Percentiles rank a stretch among this genome's conserved stretches.
Evolutionary conservation across 2,329 filamentous ascomycete species (phyloP).

Genomic region (Aspergillus chevalieri): DNA sequence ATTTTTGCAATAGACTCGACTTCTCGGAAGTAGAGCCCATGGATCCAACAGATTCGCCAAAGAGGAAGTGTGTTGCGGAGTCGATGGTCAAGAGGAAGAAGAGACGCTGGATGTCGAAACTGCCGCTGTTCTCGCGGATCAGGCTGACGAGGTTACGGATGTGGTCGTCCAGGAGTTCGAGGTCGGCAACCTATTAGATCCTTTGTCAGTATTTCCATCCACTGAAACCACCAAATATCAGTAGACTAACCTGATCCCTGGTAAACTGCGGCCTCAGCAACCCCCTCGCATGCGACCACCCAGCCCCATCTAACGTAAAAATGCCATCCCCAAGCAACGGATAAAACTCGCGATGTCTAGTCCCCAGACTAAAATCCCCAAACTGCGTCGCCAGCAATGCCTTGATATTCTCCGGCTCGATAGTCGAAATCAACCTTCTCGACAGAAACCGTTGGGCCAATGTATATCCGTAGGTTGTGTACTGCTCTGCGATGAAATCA

Average conservation of each 20-base stretch:
- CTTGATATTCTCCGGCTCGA: constrained; percentile 63
- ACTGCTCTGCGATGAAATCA: constrained; percentile 21
- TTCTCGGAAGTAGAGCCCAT: constrained; percentile 28
- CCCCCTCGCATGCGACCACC: constrained; percentile 73
- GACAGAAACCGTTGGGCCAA: constrained; percentile 18
- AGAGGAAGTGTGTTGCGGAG: constrained; percentile 77
- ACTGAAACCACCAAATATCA: neutral
- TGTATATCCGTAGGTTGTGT: constrained; percentile 19
- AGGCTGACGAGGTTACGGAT: constrained; percentile 63
- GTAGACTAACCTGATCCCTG: constrained; percentile 63
- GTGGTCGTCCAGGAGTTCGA: constrained; percentile 75
- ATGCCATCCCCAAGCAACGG: constrained; percentile 45
- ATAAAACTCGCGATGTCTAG: constrained; percentile 60
- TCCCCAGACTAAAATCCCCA: constrained; percentile 71
- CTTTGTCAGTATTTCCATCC: neutral
- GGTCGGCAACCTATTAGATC: constrained; percentile 44
- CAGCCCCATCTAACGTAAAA: constrained; percentile 64
- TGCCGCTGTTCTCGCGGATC: constrained; percentile 42
- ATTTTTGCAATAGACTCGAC: constrained; percentile 47
- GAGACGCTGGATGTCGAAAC: constrained; percentile 66
- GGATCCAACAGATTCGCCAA: constrained; percentile 67
- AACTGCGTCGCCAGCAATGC: constrained; percentile 80
- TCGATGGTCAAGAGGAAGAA: constrained; percentile 81
- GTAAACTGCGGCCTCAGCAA: constrained; percentile 82
- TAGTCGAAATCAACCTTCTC: constrained; percentile 20